Conservation (phyloP, 1,139 yeast genomes). For the Insectozyma bohioensis region DNA sequence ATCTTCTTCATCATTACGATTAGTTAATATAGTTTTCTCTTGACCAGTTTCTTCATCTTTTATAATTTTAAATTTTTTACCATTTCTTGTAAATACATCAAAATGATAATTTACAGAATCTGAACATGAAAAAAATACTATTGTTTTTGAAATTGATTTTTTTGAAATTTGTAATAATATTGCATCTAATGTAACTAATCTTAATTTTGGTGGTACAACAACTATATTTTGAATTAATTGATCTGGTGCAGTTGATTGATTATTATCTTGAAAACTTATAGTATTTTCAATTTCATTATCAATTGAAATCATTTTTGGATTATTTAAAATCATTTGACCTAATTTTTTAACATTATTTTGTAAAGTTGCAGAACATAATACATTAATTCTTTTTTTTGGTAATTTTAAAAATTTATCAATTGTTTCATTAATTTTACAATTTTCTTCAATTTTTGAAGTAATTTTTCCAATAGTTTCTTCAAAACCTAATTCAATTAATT, state of each 20-base stretch:
- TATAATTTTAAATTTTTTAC: slow-evolving; percentile 38
- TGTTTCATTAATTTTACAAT: slow-evolving; percentile 41
- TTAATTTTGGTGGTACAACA: slow-evolving; percentile 86
- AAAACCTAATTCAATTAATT: slow-evolving; percentile 90
- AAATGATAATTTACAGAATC: slow-evolving; percentile 94
- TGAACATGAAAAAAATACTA: slow-evolving; percentile 89
- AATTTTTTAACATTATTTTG: slow-evolving; percentile 76
- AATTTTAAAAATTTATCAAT: slow-evolving; percentile 48
- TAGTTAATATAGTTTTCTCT: slow-evolving; percentile 15
- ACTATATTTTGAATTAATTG: slow-evolving; percentile 78
- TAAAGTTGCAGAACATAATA: slow-evolving; percentile 93
- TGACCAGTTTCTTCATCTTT: slow-evolving; percentile 27
- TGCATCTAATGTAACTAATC: slow-evolving; percentile 80
- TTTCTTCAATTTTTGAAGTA: slow-evolving; percentile 53
- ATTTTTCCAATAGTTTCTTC: slow-evolving; percentile 88
- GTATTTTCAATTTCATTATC: slow-evolving; percentile 31
- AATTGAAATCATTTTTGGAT: slow-evolving; percentile 66
- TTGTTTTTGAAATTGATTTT: slow-evolving; percentile 46
- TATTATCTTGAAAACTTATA: slow-evolving; percentile 41
- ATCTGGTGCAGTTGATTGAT: slow-evolving; percentile 69
- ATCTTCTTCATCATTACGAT: slow-evolving; percentile 19
- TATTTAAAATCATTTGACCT: slow-evolving; percentile 70
- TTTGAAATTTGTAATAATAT: slow-evolving; percentile 50
- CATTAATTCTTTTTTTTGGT: slow-evolving; percentile 70
- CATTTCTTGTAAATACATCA: slow-evolving; percentile 63